These are phyloP conservation scores for Trichophyton verrucosum DNA, from an alignment of 2,329 filamentous ascomycete genomes.

Conservation along the genomic window DNA sequence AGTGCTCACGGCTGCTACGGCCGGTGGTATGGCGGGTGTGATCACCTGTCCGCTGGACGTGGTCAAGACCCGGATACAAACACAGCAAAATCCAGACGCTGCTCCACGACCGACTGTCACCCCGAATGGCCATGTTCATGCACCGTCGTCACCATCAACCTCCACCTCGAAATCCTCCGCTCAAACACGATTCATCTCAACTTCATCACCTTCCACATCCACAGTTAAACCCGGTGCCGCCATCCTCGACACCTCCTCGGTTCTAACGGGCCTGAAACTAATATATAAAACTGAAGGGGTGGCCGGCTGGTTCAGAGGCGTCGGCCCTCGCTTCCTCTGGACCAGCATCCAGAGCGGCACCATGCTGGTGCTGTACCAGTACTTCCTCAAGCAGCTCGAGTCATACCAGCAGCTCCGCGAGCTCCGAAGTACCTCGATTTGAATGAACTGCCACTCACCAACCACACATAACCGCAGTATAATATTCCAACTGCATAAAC, in stretches of 20 bases:
- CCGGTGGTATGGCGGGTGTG: conserved; percentile 83
- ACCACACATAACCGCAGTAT: not conserved
- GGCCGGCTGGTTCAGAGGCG: conserved; percentile 83
- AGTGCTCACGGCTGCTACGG: conserved; percentile 75
- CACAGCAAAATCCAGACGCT: conserved; percentile 55
- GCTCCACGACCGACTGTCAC: conserved; percentile 5
- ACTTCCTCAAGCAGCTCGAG: conserved; percentile 66
- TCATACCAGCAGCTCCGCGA: conserved; percentile 27
- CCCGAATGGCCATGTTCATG: conserved; percentile 11
- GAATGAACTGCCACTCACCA: not conserved
- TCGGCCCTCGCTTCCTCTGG: conserved; percentile 87
- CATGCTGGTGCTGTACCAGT: conserved; percentile 93
- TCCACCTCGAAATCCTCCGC: conserved; percentile 22
- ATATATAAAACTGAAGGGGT: conserved; percentile 87
- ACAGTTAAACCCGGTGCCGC: conserved; percentile 66
- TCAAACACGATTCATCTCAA: conserved; percentile 68
- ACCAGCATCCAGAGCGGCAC: conserved; percentile 94
- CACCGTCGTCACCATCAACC: conserved; percentile 16
- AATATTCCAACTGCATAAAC: not conserved
- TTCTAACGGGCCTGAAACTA: conserved; percentile 67
- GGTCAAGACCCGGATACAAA: conserved; percentile 93
- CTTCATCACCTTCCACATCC: conserved; percentile 75
- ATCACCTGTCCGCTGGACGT: conserved; percentile 94
- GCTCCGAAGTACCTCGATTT: conserved; percentile 10
- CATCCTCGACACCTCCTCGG: conserved; percentile 76